A percentile compares a stretch with the other conserved stretches of the same genome.
Conservation (phyloP, 768 basidiomycete species). For the Tylopilus felleus region DNA sequence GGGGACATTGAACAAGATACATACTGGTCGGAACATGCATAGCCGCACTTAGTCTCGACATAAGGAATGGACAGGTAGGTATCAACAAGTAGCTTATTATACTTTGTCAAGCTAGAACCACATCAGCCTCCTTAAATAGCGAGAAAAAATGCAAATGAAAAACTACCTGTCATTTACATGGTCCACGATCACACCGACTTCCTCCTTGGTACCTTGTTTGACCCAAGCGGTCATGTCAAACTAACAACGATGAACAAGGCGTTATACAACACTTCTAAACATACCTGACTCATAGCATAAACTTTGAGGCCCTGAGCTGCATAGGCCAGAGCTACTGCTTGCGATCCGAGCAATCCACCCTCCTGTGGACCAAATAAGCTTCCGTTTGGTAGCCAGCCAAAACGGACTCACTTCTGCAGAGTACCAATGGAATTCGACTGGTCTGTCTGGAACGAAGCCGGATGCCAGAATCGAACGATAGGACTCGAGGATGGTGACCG, state of each 20-base stretch:
- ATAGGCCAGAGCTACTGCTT: conserved; percentile 82
- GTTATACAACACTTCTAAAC: neutral
- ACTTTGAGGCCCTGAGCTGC: conserved; percentile 30
- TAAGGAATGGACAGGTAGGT: conserved; percentile 82
- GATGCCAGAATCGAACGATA: conserved; percentile 40
- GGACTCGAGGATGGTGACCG: conserved; percentile 44
- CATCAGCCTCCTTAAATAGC: conserved; percentile 1
- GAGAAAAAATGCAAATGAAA: conserved; percentile 23
- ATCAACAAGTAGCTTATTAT: conserved; percentile 73
- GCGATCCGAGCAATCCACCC: conserved; percentile 83
- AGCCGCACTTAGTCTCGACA: conserved; percentile 82
- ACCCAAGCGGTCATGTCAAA: conserved; percentile 97
- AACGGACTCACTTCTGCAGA: conserved; percentile 36
- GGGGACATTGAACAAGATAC: conserved; percentile 25
- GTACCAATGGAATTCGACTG: conserved; percentile 51
- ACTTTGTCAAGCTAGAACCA: conserved; percentile 61
- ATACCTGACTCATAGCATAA: conserved; percentile 35
- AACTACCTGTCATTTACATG: conserved; percentile 63
- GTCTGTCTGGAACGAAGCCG: conserved; percentile 39
- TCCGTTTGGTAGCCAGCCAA: neutral
- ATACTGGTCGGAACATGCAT: conserved; percentile 93
- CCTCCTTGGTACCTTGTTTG: conserved; percentile 71
- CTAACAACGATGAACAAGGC: conserved; percentile 42
- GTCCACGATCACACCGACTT: conserved; percentile 84
- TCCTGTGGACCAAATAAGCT: conserved; percentile 40